Evolutionary conservation across 371 early-diverging fungal genomes (phyloP).

Genomic region (Mortierella polycephala): DNA sequence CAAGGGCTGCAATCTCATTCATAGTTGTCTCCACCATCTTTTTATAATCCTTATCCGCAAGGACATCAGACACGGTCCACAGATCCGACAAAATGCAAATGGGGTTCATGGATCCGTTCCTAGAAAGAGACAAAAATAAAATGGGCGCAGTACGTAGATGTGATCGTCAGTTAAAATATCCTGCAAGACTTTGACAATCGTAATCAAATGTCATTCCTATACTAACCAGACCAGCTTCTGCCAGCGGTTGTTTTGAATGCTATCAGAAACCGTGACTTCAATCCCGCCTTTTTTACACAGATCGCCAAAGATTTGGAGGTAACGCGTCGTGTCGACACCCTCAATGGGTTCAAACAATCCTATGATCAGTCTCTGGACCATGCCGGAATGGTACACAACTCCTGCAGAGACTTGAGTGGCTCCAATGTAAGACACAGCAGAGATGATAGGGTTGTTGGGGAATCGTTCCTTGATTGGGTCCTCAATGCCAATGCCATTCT

Average conservation of each 20-base stretch:
- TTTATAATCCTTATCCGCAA: constrained; percentile 64
- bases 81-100: constrained; percentile 76
- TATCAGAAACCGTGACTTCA: constrained; percentile 58
- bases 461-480: constrained; percentile 68
- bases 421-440: constrained; percentile 81
- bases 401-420: constrained; percentile 74
- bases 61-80: constrained; percentile 67
- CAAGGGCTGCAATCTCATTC: constrained; percentile 70
- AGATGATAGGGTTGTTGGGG: constrained; percentile 75
- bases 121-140: constrained; percentile 9
- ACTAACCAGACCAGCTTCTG: constrained; percentile 83
- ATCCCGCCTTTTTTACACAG: constrained; percentile 63
- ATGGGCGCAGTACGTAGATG: not conserved
- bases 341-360: constrained; percentile 55
- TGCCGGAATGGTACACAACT: constrained; percentile 61
- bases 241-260: constrained; percentile 82
- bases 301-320: constrained; percentile 16
- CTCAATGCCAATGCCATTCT: constrained; percentile 90
- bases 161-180: not conserved
- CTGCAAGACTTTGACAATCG: not conserved
- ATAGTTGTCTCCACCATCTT: constrained; percentile 64
- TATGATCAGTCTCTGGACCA: constrained; percentile 43
- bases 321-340: constrained; percentile 27
- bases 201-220: not conserved
- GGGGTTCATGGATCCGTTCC: constrained; percentile 84